phyloP scores from a whole-genome alignment of 306 rosid genomes.

The Purshia tridentata region DNA sequence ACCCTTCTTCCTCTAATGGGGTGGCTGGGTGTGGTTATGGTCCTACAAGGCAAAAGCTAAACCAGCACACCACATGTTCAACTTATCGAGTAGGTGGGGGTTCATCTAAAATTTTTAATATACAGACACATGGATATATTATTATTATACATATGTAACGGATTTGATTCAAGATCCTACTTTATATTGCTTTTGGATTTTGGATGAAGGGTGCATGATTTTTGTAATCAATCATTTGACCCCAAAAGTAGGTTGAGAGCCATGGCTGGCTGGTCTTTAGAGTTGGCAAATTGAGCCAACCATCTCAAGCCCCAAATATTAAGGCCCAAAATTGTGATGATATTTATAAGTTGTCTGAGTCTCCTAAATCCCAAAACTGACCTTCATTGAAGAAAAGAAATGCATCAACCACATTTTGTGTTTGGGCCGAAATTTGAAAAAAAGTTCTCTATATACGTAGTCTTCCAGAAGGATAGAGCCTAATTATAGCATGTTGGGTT shows the following conservation, averaged over 20 bases:
- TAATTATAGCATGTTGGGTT: too few relatives aligned
- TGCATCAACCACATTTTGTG: not conserved
- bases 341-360: too few relatives aligned
- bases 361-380: too few relatives aligned
- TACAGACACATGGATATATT: not conserved
- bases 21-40: conserved; percentile 63
- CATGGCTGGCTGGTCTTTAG: too few relatives aligned
- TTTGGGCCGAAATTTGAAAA: too few relatives aligned
- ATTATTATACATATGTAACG: not conserved
- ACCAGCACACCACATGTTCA: conserved; percentile 75
- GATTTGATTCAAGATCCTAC: not conserved
- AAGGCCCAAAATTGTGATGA: too few relatives aligned
- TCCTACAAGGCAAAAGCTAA: conserved; percentile 67
- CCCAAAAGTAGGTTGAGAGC: too few relatives aligned
- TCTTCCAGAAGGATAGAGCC: not conserved
- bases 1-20: conserved; percentile 30
- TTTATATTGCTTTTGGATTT: not conserved
- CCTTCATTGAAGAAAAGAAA: not conserved
- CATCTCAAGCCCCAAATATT: too few relatives aligned
- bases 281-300: too few relatives aligned
- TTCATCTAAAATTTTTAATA: conserved; percentile 31
- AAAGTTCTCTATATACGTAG: not conserved
- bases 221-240: not conserved
- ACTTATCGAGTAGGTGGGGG: conserved; percentile 57
- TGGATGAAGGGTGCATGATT: not conserved